Conservation (phyloP, 2,329 filamentous ascomycete genomes). For the Epichloe uncinata region DNA sequence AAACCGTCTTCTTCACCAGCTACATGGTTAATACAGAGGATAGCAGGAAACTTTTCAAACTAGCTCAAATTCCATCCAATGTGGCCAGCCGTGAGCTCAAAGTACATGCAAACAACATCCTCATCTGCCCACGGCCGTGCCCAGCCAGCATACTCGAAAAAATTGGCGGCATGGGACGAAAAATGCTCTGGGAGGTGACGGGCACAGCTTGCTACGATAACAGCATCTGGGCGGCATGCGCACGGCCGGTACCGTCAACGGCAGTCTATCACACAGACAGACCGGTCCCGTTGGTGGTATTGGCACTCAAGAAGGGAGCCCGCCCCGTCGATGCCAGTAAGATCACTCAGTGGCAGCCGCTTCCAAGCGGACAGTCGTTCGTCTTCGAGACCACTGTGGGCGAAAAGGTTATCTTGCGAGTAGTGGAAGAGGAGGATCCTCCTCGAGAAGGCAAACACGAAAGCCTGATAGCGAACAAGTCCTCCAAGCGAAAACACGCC, state of each 20-base stretch:
- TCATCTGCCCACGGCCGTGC: constrained; percentile 72
- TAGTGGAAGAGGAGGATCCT: constrained; percentile 70
- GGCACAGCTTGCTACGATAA: constrained; percentile 64
- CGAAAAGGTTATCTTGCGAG: constrained; percentile 71
- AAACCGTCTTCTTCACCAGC: constrained; percentile 81
- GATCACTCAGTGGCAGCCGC: constrained; percentile 73
- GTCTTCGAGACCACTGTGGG: constrained; percentile 73
- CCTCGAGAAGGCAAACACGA: constrained; percentile 49
- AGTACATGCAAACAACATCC: constrained; percentile 75
- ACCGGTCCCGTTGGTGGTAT: constrained; percentile 62
- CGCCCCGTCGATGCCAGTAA: constrained; percentile 67
- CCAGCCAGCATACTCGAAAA: constrained; percentile 61
- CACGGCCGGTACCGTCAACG: constrained; percentile 56
- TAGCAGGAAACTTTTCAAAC: constrained; percentile 54
- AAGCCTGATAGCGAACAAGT: constrained; percentile 45
- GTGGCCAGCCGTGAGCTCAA: constrained; percentile 60
- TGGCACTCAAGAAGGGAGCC: constrained; percentile 64
- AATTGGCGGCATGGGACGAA: constrained; percentile 75
- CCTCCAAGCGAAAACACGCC: constrained; percentile 44
- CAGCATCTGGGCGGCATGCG: constrained; percentile 73
- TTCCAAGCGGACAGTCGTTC: constrained; percentile 56
- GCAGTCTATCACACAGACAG: constrained; percentile 69
- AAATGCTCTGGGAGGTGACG: constrained; percentile 71
- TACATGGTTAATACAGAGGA: constrained; percentile 69
- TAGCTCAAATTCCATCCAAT: constrained; percentile 51